Evolutionary conservation across 73 alveolate species (phyloP).

Genomic region (Loxodes magnus): DNA sequence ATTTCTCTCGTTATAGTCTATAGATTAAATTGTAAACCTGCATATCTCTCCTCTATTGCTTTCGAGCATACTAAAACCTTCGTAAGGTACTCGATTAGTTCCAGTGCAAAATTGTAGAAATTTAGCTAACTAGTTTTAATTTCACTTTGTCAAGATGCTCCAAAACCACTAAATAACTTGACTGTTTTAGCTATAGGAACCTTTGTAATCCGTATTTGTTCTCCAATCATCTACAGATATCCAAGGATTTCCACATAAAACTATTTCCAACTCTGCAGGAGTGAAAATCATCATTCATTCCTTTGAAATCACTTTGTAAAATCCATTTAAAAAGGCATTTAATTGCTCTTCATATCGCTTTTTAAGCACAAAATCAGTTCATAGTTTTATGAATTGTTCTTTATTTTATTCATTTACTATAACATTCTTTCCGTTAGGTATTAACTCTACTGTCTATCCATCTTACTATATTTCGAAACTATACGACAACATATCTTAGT

Average conservation of each 20-base stretch:
- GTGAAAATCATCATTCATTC: constrained; percentile 32
- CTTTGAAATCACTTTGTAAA: constrained; percentile 50
- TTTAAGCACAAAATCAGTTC: neutral
- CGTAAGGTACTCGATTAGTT: constrained; percentile 85
- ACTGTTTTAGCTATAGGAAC: constrained; percentile 39
- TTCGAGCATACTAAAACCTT: constrained; percentile 67
- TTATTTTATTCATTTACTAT: constrained; percentile 20
- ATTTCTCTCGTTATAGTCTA: constrained; percentile 42
- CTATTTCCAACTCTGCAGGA: constrained; percentile 50
- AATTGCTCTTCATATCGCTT: constrained; percentile 15
- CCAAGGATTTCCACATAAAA: constrained; percentile 56
- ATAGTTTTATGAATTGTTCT: constrained; percentile 5
- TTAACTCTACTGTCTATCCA: constrained; percentile 29
- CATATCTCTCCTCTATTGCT: constrained; percentile 75
- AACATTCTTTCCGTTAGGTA: constrained; percentile 20
- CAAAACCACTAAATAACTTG: constrained; percentile 89
- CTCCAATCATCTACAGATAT: constrained; percentile 90
- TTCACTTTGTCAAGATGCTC: constrained; percentile 48
- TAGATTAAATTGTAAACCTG: constrained; percentile 60
- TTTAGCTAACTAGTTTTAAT: constrained; percentile 61
- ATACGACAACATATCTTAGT: neutral
- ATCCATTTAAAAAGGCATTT: constrained; percentile 33
- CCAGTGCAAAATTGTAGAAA: constrained; percentile 89
- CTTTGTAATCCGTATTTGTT: constrained; percentile 65
- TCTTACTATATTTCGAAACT: neutral